These are phyloP conservation scores for Reticulascus tulasneorum DNA, from an alignment of 2,329 filamentous ascomycete species.

Conservation along the genomic window DNA sequence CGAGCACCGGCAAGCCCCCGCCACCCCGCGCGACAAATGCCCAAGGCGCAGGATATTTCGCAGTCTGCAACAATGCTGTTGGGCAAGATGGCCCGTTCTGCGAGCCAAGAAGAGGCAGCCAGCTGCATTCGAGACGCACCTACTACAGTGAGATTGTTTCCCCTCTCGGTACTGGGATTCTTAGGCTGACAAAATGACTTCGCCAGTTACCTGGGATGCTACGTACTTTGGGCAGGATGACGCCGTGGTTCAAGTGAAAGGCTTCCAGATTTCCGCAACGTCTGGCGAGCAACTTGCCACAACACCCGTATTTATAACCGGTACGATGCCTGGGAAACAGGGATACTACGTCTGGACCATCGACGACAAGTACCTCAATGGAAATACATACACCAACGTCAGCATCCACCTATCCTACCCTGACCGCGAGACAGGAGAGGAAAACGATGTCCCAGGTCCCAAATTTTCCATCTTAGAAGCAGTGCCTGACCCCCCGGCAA, in stretches of 20 bases:
- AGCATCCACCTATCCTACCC: constrained; percentile 19
- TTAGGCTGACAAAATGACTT: no score
- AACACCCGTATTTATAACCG: constrained; percentile 1
- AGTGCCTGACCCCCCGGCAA: background rate
- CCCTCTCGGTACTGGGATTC: background rate
- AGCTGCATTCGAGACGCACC: constrained; percentile 22
- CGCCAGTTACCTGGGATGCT: constrained; percentile 28
- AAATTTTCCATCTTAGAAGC: constrained; percentile 18
- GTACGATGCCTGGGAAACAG: constrained; percentile 14
- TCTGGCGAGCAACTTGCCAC: constrained; percentile 10
- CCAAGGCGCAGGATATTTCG: constrained; percentile 22
- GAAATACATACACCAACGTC: constrained; percentile 9
- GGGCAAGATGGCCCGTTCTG: constrained; percentile 27
- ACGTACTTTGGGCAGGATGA: constrained; percentile 19
- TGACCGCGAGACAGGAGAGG: constrained; percentile 12
- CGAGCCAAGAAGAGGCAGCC: constrained; percentile 22
- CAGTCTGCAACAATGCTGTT: constrained; percentile 21
- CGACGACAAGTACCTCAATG: constrained; percentile 19
- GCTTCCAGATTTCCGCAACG: constrained; percentile 8
- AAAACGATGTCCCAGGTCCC: constrained; percentile 17
- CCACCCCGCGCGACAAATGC: constrained; percentile 24
- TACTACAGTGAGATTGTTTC: constrained; percentile 26
- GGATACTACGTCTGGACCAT: constrained; percentile 25
- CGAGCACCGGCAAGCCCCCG: constrained; percentile 26
- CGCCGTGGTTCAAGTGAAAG: constrained; percentile 16